These are phyloP conservation scores for Picochlorum costavermella DNA, from an alignment of 139 green algal species.

Conservation along the genomic window DNA sequence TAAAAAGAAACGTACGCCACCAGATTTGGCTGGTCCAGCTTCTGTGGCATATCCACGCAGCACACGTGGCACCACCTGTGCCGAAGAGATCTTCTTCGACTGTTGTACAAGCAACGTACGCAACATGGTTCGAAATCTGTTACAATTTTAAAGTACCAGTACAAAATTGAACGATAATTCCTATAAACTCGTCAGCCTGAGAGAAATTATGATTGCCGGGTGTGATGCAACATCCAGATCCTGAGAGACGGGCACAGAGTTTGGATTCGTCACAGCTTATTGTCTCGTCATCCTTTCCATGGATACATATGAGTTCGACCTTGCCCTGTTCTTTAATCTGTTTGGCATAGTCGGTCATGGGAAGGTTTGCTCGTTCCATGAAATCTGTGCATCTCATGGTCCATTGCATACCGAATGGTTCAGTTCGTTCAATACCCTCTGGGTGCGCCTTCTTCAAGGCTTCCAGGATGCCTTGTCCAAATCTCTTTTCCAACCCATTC, in stretches of 20 bases:
- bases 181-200: background rate
- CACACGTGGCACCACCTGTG: too few species aligned
- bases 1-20: slow-evolving; percentile 3
- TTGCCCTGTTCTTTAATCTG: background rate
- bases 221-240: slow-evolving; percentile 18
- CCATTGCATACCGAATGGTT: slow-evolving; percentile 26
- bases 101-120: background rate
- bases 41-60: background rate
- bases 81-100: too few species aligned
- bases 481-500: slow-evolving; percentile 16
- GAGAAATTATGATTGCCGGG: slow-evolving; percentile 36
- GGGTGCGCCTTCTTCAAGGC: background rate
- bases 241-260: slow-evolving; percentile 3
- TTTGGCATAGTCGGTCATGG: background rate
- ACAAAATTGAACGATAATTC: slow-evolving; percentile 16
- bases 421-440: slow-evolving; percentile 12
- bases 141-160: slow-evolving; percentile 9
- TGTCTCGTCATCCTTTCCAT: slow-evolving; percentile 14
- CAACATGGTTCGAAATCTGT: background rate
- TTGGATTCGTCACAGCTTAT: slow-evolving; percentile 10
- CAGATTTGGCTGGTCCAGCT: background rate
- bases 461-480: slow-evolving; percentile 35
- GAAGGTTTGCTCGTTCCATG: background rate
- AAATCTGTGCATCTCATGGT: slow-evolving; percentile 17
- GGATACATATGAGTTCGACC: slow-evolving; percentile 7